phyloP scores from a whole-genome alignment of 2,329 filamentous ascomycete genomes.

The Metarhizium anisopliae region DNA sequence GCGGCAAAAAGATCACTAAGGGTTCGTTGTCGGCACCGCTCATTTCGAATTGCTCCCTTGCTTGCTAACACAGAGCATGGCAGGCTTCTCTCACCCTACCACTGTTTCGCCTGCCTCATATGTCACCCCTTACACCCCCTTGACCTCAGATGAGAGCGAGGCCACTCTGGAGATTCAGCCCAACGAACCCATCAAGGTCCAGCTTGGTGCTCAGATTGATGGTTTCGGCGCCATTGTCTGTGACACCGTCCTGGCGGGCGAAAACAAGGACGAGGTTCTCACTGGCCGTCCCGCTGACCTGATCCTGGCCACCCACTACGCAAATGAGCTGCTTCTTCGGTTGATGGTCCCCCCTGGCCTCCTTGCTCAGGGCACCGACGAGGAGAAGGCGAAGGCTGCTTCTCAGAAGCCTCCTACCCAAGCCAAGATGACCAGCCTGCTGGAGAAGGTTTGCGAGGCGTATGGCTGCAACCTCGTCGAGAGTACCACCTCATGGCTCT shows the following conservation, averaged over 20 bases:
- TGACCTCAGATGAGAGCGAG: slow-evolving; percentile 79
- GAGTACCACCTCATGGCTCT: slow-evolving; percentile 96
- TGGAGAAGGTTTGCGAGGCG: slow-evolving; percentile 85
- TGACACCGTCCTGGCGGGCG: slow-evolving; percentile 73
- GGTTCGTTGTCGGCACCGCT: slow-evolving; percentile 41
- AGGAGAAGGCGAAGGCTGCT: slow-evolving; percentile 90
- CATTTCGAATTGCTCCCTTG: neutral
- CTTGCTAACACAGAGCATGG: slow-evolving; percentile 3
- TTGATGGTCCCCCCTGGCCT: slow-evolving; percentile 88
- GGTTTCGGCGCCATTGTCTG: slow-evolving; percentile 95
- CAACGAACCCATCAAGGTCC: slow-evolving; percentile 89
- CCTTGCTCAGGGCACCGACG: slow-evolving; percentile 72
- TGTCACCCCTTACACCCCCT: slow-evolving; percentile 92
- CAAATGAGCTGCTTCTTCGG: slow-evolving; percentile 87
- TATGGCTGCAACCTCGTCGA: slow-evolving; percentile 92
- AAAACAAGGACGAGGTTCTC: slow-evolving; percentile 53
- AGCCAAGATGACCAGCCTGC: slow-evolving; percentile 72
- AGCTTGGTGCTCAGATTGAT: slow-evolving; percentile 97
- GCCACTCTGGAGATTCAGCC: slow-evolving; percentile 70
- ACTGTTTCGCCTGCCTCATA: slow-evolving; percentile 91
- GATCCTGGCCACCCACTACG: slow-evolving; percentile 83
- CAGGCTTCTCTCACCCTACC: slow-evolving; percentile 85
- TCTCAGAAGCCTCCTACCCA: slow-evolving; percentile 77
- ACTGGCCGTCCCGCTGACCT: slow-evolving; percentile 78
- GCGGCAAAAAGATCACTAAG: slow-evolving; percentile 94